These are phyloP conservation scores for Pyronema domesticum DNA, from an alignment of 495 filamentous ascomycete genomes.

Conservation along the genomic window DNA sequence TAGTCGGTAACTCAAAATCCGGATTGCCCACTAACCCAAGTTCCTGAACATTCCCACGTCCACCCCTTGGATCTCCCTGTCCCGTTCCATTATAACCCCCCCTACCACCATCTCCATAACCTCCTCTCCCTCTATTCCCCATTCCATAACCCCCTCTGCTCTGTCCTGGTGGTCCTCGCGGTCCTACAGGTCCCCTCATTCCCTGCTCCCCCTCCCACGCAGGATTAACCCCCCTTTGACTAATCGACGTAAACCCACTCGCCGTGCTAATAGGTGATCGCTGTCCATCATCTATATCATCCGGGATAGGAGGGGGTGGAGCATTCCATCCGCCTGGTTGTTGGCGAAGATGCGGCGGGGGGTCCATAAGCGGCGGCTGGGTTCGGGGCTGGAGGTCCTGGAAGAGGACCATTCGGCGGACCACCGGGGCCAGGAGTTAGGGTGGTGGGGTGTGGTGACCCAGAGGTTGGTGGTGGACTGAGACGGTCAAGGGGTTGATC, in stretches of 20 bases:
- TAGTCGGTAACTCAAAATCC: slow-evolving; percentile 46
- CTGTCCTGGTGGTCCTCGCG: slow-evolving; percentile 27
- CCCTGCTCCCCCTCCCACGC: slow-evolving; percentile 40
- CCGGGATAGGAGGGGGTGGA: slow-evolving; percentile 19
- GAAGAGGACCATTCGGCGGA: too few species aligned
- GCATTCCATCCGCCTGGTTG: slow-evolving; percentile 25
- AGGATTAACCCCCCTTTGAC: slow-evolving; percentile 71
- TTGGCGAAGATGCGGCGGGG: background rate
- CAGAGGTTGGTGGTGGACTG: slow-evolving; percentile 9
- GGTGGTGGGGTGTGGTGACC: slow-evolving; percentile 6
- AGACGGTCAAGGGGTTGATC: slow-evolving; percentile 28
- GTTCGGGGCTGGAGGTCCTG: too few species aligned
- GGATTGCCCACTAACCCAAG: slow-evolving; percentile 44
- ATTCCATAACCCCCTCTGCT: slow-evolving; percentile 1
- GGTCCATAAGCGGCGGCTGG: background rate
- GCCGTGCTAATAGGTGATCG: slow-evolving; percentile 59
- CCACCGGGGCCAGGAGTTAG: slow-evolving; percentile 10
- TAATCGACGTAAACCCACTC: slow-evolving; percentile 70
- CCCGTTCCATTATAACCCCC: too few species aligned
- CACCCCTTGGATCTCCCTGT: too few species aligned
- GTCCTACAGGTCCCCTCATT: slow-evolving; percentile 16
- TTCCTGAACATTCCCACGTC: too few species aligned
- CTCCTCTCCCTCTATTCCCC: too few species aligned
- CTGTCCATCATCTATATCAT: slow-evolving; percentile 47
- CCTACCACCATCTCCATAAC: too few species aligned